These are phyloP conservation scores for Stagonosporopsis rhizophila DNA, from an alignment of 2,329 filamentous ascomycete genomes.

Conservation along the genomic window DNA sequence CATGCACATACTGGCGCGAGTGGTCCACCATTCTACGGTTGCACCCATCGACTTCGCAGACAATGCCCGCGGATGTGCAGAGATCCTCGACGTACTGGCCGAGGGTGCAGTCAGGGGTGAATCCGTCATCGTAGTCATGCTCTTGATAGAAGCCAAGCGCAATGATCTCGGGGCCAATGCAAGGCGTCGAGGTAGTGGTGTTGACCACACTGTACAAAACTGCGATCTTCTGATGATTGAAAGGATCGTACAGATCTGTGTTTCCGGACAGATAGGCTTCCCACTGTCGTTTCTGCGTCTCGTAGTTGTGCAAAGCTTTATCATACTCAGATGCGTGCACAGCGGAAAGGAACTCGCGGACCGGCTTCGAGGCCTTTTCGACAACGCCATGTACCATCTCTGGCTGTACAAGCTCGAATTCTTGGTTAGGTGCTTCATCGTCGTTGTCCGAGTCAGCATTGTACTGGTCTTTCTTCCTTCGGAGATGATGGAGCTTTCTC, in stretches of 20 bases:
- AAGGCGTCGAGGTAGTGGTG: slow-evolving; percentile 91
- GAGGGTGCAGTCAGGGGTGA: slow-evolving; percentile 83
- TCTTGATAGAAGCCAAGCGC: slow-evolving; percentile 94
- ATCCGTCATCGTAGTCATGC: slow-evolving; percentile 74
- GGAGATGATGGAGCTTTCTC: slow-evolving; percentile 80
- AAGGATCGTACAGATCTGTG: slow-evolving; percentile 88
- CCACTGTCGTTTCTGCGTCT: slow-evolving; percentile 95
- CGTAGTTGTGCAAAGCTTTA: slow-evolving; percentile 90
- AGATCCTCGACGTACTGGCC: slow-evolving; percentile 95
- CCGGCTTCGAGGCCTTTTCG: slow-evolving; percentile 80
- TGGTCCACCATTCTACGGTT: slow-evolving; percentile 90
- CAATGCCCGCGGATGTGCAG: slow-evolving; percentile 75
- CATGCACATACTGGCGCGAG: slow-evolving; percentile 96
- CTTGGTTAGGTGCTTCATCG: slow-evolving; percentile 59
- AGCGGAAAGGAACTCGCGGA: slow-evolving; percentile 91
- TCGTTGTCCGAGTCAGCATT: slow-evolving; percentile 47
- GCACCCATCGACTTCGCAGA: slow-evolving; percentile 84
- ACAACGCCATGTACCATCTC: slow-evolving; percentile 92
- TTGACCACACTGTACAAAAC: slow-evolving; percentile 94
- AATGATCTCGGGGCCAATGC: slow-evolving; percentile 87
- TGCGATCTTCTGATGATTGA: slow-evolving; percentile 94
- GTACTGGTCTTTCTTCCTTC: slow-evolving; percentile 78
- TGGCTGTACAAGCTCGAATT: slow-evolving; percentile 89
- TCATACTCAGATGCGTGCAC: slow-evolving; percentile 98
- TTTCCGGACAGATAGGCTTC: slow-evolving; percentile 92